Base-by-base conservation (phyloP, 768 basidiomycete genomes). In the Podaxis rugospora region DNA sequence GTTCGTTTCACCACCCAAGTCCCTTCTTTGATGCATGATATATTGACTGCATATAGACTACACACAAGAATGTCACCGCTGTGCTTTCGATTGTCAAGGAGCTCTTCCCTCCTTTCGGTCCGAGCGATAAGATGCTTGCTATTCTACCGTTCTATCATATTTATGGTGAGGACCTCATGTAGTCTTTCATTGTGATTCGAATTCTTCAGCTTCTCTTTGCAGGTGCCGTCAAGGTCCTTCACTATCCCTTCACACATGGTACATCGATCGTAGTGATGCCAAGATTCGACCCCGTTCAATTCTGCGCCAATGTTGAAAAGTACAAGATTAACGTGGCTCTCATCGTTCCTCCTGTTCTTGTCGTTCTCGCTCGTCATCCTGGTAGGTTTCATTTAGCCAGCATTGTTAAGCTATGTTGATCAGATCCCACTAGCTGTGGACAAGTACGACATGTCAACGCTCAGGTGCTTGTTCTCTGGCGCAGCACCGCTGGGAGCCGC, bases 271-370 rank as follows among this genome's bases (percentile, higher is more conserved):
- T 86, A 23, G 74, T 92, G 51, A 81, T 89, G 69, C 71, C 82
- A 1, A 83, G 83, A 36, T 95, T 95, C 69, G 89, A 94, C 64
- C 88, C 90, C 0, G 75, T 75, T 0, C 70, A 75, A 55, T 92
- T 91, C 66, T 88, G 90, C 63, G 75, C 78, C 10, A 76, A 82
- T 52, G 82, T 96, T 51, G 78, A 87, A 63, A 80, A 76, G 54
- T 90, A 90, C 76, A 82, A 76, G 54, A 80, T 86, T 27, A 87
- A 88, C 0, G 61, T 75, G 1, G 62, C 82, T 0, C 72, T 89
- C 0, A 75, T 92, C 51, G 92, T 92, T 1, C 94, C 94, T 1
- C 93, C 95, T 0, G 85, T 97, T n/a, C 74, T 94, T 11, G 85
- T 96, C 13, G 80, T 85, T 1, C 77, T 97, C 44, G 75, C 86